A percentile compares a stretch with the other conserved stretches of the same genome.
Evolutionary conservation across 805 yeast genomes (phyloP).

Genomic region (Saccharomycopsis sp.): DNA sequence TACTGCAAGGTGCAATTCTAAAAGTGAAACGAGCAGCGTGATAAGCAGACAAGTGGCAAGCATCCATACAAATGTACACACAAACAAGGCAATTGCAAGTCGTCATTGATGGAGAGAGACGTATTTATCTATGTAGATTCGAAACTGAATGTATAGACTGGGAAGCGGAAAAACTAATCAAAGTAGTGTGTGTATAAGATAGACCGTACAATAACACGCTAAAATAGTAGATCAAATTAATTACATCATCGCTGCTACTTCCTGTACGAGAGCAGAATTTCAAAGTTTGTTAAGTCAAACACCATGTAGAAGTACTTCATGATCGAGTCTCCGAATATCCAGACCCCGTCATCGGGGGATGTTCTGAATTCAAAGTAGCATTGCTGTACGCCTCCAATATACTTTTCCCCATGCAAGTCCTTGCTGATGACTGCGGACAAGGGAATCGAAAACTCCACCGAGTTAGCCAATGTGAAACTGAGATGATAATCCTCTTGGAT

Average conservation of each 20-base stretch:
- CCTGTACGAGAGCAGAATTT: background rate
- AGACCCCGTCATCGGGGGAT: background rate
- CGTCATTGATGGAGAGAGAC: too few species aligned
- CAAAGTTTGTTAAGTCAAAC: slow-evolving; percentile 6
- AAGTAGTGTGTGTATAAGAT: too few species aligned
- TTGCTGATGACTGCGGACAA: slow-evolving; percentile 5
- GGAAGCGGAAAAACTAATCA: too few species aligned
- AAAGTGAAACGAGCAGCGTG: too few species aligned
- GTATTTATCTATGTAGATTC: too few species aligned
- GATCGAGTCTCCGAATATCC: slow-evolving; percentile 2
- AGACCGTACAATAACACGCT: background rate
- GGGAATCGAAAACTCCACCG: background rate
- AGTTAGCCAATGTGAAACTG: slow-evolving; percentile 2
- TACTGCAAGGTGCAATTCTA: too few species aligned
- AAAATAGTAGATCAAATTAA: too few species aligned
- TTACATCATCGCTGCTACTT: background rate
- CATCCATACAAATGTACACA: too few species aligned
- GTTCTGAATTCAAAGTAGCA: slow-evolving; percentile 6
- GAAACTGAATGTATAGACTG: too few species aligned
- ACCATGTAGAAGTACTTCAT: slow-evolving; percentile 5
- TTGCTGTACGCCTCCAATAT: slow-evolving; percentile 3
- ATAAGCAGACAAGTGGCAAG: too few species aligned
- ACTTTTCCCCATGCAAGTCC: background rate
- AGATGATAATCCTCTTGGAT: background rate
- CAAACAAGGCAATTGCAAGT: too few species aligned